Conservation (phyloP, 2,329 filamentous ascomycete species). For the Phialophora chinensis region DNA sequence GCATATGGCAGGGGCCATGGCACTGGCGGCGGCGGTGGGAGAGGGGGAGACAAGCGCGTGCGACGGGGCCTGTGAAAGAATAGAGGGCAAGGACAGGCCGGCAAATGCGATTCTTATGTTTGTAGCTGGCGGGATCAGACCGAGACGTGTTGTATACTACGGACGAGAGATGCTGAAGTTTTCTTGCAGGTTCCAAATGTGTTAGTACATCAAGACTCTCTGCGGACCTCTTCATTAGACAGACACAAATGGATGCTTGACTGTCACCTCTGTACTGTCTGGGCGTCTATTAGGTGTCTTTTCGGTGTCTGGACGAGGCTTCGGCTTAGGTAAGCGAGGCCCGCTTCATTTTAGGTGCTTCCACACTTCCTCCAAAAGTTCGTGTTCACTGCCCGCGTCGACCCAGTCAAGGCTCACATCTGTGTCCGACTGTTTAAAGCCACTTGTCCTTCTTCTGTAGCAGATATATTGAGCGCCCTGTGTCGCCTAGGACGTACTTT, state of each 20-base stretch:
- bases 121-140: background rate
- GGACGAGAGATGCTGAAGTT: conserved; percentile 10
- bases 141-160: conserved; percentile 16
- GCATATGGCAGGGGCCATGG: conserved; percentile 41
- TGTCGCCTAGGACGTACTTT: background rate
- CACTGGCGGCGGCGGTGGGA: conserved; percentile 39
- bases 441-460: conserved; percentile 16
- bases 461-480: background rate
- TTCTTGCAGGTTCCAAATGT: conserved; percentile 15
- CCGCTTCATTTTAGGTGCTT: background rate
- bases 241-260: background rate
- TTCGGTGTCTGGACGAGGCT: background rate
- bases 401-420: background rate
- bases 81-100: background rate
- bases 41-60: conserved; percentile 50
- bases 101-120: background rate
- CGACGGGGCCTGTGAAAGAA: conserved; percentile 46
- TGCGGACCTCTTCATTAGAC: background rate
- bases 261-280: background rate
- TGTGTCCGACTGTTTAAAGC: conserved; percentile 15
- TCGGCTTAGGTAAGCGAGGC: background rate
- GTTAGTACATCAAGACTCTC: conserved; percentile 8
- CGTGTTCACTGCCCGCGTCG: conserved; percentile 1
- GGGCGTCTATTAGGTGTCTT: no score
- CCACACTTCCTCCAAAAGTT: conserved; percentile 11